phyloP scores from a whole-genome alignment of 345 rosid species.

The Cardamine occulta region DNA sequence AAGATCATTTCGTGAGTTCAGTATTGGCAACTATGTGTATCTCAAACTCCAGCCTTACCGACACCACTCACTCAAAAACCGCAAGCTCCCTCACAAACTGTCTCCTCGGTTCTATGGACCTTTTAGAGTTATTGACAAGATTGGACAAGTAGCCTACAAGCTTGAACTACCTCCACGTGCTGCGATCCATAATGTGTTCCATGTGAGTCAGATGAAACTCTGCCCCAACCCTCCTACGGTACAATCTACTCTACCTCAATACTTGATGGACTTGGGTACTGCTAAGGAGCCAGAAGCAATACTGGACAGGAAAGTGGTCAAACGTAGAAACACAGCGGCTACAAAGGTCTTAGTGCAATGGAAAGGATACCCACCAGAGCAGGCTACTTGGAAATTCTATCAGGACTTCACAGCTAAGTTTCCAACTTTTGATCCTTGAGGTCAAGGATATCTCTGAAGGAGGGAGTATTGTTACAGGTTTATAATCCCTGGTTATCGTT shows the following conservation, averaged over 20 bases:
- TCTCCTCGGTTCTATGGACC: background rate
- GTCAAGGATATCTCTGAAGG: too few relatives aligned
- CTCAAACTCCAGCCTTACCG: background rate
- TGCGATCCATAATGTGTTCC: background rate
- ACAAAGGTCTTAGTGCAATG: background rate
- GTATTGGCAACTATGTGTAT: background rate
- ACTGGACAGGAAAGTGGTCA: background rate
- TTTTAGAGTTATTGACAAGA: background rate
- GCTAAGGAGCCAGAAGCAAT: background rate
- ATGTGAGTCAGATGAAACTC: background rate
- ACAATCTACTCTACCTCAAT: background rate
- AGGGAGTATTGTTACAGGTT: too few relatives aligned
- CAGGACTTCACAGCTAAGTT: too few relatives aligned
- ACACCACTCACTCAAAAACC: background rate
- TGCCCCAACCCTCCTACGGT: background rate
- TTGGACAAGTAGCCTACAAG: background rate
- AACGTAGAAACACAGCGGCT: background rate
- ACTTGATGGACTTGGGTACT: background rate
- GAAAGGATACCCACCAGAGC: too few relatives aligned
- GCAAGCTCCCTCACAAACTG: background rate
- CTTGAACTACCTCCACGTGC: background rate
- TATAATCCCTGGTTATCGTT: too few relatives aligned
- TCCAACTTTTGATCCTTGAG: too few relatives aligned
- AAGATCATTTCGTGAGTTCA: rapidly evolving
- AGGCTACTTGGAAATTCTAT: too few relatives aligned